Conservation (phyloP, 306 rosid species). For the Albizia julibrissin region DNA sequence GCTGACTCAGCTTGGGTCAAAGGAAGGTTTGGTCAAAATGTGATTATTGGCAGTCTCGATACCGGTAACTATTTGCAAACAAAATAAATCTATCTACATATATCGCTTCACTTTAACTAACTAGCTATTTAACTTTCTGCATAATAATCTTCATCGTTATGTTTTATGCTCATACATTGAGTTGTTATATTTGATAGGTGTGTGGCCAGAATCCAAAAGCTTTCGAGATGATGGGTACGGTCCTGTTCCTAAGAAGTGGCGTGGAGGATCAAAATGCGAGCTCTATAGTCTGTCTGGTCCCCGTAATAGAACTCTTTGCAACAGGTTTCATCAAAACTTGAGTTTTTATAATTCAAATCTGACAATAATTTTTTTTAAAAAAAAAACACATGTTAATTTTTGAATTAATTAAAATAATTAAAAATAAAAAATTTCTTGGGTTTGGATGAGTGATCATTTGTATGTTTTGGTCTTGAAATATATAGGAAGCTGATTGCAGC, state of each 20-base stretch:
- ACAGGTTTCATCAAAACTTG: neutral
- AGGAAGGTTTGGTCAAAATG: neutral
- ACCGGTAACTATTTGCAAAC: neutral
- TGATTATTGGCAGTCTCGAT: neutral
- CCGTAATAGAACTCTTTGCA: neutral
- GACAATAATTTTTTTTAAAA: too few relatives aligned
- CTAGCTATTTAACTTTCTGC: too few relatives aligned
- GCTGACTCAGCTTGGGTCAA: neutral
- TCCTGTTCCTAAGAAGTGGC: neutral
- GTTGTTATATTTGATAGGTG: neutral
- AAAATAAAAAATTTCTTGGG: constrained; percentile 18
- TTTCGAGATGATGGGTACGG: neutral
- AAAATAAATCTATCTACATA: too few relatives aligned
- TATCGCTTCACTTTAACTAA: too few relatives aligned
- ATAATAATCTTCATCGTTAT: too few relatives aligned
- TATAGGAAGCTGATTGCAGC: neutral
- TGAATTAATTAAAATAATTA: too few relatives aligned
- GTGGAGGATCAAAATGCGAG: neutral
- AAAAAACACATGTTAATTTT: too few relatives aligned
- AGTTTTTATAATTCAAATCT: too few relatives aligned
- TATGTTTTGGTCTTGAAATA: neutral
- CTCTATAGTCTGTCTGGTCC: neutral
- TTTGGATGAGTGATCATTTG: constrained; percentile 37
- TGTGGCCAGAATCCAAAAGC: neutral
- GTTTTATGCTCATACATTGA: too few relatives aligned